Conservation (phyloP, 305 asterid genomes). For the Fraxinus greggii region DNA sequence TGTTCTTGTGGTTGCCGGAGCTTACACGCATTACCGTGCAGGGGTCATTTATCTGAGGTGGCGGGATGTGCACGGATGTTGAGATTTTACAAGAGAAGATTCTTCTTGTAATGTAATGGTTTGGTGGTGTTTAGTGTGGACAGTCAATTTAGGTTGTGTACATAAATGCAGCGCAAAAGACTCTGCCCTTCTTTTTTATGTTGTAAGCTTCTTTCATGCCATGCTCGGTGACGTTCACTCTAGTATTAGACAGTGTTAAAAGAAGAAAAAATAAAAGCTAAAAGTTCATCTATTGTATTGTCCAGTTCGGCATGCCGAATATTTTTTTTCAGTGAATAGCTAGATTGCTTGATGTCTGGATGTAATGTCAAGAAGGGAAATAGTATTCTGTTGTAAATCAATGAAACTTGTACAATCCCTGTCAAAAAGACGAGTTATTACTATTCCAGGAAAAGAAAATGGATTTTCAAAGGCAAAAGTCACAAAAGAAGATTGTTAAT, state of each 20-base stretch:
- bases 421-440: background rate
- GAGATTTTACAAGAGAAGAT: slow-evolving; percentile 22
- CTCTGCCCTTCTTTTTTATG: background rate
- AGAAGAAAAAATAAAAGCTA: background rate
- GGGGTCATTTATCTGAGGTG: slow-evolving; percentile 90
- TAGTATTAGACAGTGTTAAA: background rate
- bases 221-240: background rate
- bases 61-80: slow-evolving; percentile 92
- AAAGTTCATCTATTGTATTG: background rate
- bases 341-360: background rate
- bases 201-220: background rate
- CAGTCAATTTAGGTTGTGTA: background rate
- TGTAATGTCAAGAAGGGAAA: background rate
- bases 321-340: background rate
- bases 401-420: background rate
- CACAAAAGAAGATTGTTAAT: background rate
- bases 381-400: background rate
- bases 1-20: slow-evolving; percentile 94
- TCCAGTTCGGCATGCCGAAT: background rate
- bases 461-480: background rate
- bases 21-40: slow-evolving; percentile 83
- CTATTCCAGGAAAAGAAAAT: background rate
- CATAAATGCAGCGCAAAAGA: background rate
- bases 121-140: background rate
- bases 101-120: background rate